phyloP scores from a whole-genome alignment of 2,329 filamentous ascomycete species.

The Dothistroma pini region DNA sequence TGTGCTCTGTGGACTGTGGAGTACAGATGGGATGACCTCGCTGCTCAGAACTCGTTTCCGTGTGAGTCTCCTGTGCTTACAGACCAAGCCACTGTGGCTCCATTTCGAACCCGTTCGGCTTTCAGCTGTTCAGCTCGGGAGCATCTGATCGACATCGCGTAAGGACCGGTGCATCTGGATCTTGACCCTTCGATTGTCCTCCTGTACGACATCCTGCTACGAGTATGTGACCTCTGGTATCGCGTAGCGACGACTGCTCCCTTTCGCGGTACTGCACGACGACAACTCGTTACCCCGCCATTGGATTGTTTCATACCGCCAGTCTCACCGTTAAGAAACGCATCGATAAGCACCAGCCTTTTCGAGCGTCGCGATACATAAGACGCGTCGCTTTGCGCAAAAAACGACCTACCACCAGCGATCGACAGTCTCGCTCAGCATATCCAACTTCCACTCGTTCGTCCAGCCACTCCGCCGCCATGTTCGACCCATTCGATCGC shows the following conservation, averaged over 20 bases:
- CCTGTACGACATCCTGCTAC: background rate
- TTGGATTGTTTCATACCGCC: background rate
- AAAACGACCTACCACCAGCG: background rate
- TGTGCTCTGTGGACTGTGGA: background rate
- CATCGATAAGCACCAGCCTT: background rate
- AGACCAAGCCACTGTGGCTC: background rate
- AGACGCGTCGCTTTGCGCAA: background rate
- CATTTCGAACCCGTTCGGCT: background rate
- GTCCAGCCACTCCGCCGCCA: constrained; percentile 3
- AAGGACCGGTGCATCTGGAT: background rate
- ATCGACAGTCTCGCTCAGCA: background rate
- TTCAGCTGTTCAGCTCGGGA: background rate
- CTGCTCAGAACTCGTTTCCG: background rate
- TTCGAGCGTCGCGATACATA: background rate
- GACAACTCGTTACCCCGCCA: constrained; percentile 2
- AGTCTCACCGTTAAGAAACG: background rate
- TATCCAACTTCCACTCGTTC: background rate
- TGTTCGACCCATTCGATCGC: constrained; percentile 26
- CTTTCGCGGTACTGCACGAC: background rate
- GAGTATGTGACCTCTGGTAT: background rate
- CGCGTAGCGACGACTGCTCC: background rate
- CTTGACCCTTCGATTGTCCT: background rate
- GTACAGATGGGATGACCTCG: background rate
- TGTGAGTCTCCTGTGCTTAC: too few species aligned
- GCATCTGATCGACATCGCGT: background rate